phyloP scores from a whole-genome alignment of 2,329 filamentous ascomycete genomes.

The Fusarium incarnatum region DNA sequence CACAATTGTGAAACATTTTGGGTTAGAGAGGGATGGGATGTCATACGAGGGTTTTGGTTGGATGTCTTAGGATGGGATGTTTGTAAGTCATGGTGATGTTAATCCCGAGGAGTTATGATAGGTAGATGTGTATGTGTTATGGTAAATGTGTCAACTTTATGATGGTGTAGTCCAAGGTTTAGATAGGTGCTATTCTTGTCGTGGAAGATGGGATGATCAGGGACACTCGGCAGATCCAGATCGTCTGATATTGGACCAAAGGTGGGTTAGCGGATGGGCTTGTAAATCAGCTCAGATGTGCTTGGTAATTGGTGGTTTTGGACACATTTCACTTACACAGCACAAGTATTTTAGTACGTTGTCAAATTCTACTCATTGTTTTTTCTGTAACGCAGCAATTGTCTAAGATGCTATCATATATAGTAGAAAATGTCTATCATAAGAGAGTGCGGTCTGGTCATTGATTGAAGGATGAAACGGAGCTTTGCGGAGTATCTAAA shows the following conservation, averaged over 20 bases:
- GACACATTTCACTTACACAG: conserved; percentile 34
- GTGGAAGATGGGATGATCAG: conserved; percentile 9
- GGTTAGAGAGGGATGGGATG: conserved; percentile 11
- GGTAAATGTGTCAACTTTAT: background rate
- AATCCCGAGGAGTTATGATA: background rate
- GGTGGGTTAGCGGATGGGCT: conserved; percentile 6
- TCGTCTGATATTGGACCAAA: conserved; percentile 30
- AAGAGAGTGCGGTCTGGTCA: background rate
- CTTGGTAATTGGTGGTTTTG: conserved; percentile 30
- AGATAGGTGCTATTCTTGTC: background rate
- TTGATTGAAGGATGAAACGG: background rate
- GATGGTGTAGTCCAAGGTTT: background rate
- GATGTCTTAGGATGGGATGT: conserved; percentile 5
- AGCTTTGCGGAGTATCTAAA: background rate
- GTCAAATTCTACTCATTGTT: too few species aligned
- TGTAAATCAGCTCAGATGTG: conserved; percentile 35
- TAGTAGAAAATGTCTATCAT: too few species aligned
- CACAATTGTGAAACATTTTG: conserved; percentile 27
- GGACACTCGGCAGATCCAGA: conserved; percentile 16
- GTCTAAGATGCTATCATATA: too few species aligned
- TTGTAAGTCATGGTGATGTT: background rate
- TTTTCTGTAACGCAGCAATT: background rate
- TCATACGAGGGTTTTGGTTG: conserved; percentile 23
- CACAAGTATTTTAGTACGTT: too few species aligned
- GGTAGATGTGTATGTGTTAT: background rate